These are phyloP conservation scores for Alternaria triticina DNA, from an alignment of 2,329 filamentous ascomycete species.

Conservation along the genomic window DNA sequence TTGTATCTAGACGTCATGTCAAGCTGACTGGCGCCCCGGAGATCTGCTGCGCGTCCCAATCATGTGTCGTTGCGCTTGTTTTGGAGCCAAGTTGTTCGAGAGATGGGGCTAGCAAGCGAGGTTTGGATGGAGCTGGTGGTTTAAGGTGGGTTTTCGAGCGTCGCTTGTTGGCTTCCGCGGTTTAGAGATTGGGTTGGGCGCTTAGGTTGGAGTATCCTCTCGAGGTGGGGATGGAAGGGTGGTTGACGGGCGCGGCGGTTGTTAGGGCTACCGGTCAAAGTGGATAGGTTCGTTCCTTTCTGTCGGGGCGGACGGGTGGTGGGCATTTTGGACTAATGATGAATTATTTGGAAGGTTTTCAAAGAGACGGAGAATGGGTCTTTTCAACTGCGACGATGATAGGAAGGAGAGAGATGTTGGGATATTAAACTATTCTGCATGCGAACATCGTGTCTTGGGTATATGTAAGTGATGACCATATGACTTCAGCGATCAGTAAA, in stretches of 20 bases:
- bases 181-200: background rate
- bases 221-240: background rate
- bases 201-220: background rate
- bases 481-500: background rate
- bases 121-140: background rate
- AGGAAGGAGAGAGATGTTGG: background rate
- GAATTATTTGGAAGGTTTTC: background rate
- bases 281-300: background rate
- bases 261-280: background rate
- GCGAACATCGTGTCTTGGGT: background rate
- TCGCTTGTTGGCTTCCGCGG: background rate
- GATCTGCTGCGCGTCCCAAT: background rate
- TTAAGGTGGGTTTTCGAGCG: background rate
- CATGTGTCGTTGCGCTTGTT: background rate
- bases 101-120: background rate
- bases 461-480: background rate
- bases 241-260: background rate
- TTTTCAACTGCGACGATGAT: background rate
- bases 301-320: background rate
- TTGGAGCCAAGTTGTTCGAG: background rate
- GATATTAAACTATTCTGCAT: background rate
- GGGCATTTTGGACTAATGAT: background rate
- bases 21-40: background rate
- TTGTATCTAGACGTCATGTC: conserved; percentile 2
- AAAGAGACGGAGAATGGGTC: background rate